Conservation (phyloP, 2,329 filamentous ascomycete species). For the Paecilomyces dactylethromorphus region DNA sequence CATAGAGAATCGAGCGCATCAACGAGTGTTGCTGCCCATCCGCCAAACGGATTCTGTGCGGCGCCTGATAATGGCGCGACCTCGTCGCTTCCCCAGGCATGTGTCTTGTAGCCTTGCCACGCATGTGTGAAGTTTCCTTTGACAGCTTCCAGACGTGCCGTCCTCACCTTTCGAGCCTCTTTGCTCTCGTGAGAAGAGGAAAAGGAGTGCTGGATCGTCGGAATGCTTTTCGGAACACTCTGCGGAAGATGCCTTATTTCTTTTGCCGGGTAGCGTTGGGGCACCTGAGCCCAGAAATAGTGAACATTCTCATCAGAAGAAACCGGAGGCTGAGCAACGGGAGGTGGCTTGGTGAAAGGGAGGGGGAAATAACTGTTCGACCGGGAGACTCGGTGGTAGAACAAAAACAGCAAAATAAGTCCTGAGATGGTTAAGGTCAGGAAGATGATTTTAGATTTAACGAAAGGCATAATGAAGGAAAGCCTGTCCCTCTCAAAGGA, state of each 20-base stretch:
- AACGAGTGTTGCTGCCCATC: constrained; percentile 80
- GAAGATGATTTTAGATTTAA: neutral
- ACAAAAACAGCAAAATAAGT: neutral
- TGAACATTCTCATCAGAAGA: neutral
- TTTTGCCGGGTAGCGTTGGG: neutral
- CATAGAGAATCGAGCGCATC: constrained; percentile 74
- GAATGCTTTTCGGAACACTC: neutral
- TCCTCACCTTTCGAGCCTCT: neutral
- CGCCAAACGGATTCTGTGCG: constrained; percentile 70
- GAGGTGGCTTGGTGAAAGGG: neutral
- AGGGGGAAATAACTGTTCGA: neutral
- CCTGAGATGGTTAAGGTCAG: neutral
- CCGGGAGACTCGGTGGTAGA: neutral
- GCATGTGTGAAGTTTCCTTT: constrained; percentile 65
- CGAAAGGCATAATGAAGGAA: neutral
- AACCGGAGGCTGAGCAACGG: neutral
- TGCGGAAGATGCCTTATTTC: neutral
- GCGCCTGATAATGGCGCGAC: constrained; percentile 63
- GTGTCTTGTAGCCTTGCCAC: constrained; percentile 71
- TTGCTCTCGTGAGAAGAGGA: neutral
- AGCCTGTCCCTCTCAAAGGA: neutral
- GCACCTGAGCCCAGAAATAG: neutral
- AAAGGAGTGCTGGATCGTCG: constrained; percentile 1
- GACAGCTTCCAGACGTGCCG: constrained; percentile 43
- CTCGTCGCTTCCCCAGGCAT: constrained; percentile 80